Conservation (phyloP, 2,329 filamentous ascomycete genomes). For the Pseudofabraea citricarpa region DNA sequence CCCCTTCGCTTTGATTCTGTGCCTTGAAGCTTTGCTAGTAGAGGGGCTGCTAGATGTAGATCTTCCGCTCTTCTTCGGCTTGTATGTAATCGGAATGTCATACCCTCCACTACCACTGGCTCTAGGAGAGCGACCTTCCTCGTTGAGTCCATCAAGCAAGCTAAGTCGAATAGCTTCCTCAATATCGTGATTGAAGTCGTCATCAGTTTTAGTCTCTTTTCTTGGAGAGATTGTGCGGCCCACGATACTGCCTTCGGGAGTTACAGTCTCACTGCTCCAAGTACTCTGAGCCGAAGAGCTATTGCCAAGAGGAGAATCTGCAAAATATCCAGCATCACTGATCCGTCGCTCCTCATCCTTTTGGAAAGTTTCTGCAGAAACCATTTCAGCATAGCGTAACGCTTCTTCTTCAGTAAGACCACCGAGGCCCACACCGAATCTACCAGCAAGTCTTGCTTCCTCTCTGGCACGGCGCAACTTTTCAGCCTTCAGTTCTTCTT, state of each 20-base stretch:
- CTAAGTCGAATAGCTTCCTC: conserved; percentile 60
- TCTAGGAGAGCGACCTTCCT: conserved; percentile 38
- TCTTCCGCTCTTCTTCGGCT: conserved; percentile 39
- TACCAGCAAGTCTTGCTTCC: conserved; percentile 63
- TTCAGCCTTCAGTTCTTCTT: conserved; percentile 72
- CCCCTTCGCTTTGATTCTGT: conserved; percentile 7
- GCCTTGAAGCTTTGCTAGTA: conserved; percentile 26
- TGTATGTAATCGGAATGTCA: conserved; percentile 46
- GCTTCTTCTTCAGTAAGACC: conserved; percentile 64
- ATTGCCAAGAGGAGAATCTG: conserved; percentile 35
- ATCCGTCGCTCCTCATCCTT: conserved; percentile 52
- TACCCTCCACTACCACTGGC: conserved; percentile 43
- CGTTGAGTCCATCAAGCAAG: conserved; percentile 50
- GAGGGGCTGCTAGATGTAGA: conserved; percentile 30
- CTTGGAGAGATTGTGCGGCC: conserved; percentile 26
- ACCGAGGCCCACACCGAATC: conserved; percentile 78
- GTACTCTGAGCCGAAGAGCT: conserved; percentile 25
- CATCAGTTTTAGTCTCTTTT: conserved; percentile 31
- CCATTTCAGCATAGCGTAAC: conserved; percentile 59
- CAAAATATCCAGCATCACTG: conserved; percentile 46
- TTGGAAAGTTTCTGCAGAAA: conserved; percentile 56
- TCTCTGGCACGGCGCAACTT: conserved; percentile 63
- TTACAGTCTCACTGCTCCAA: conserved; percentile 41
- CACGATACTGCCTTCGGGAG: conserved; percentile 49
- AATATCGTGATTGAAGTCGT: conserved; percentile 53